Evolutionary conservation across 164 flowering plant genomes (phyloP).

Genomic region (Litsea cubeba): DNA sequence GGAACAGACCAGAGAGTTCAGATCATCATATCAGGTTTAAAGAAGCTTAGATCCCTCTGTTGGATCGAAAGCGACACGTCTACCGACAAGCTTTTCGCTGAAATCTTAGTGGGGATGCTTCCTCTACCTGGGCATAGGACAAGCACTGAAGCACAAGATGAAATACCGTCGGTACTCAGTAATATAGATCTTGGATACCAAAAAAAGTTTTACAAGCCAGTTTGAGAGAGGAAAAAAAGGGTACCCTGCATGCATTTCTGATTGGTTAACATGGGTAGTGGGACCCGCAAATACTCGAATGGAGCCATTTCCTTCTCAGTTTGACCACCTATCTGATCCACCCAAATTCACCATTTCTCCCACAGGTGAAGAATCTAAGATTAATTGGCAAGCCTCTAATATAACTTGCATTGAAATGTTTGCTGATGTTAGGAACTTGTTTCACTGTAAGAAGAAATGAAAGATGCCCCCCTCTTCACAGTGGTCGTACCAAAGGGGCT

Average conservation of each 20-base stretch:
- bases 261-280: not conserved
- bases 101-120: not conserved
- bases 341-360: not conserved
- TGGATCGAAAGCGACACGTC: not conserved
- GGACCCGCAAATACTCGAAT: not conserved
- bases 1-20: not conserved
- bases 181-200: not conserved
- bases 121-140: not conserved
- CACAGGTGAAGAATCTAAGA: not conserved
- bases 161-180: no score
- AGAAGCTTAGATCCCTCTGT: not conserved
- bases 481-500: not conserved
- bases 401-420: no score
- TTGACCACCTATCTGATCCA: no score
- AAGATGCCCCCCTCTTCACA: not conserved
- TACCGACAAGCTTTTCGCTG: not conserved
- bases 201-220: not conserved
- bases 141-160: not conserved
- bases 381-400: no score
- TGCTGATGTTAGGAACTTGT: not conserved
- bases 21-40: not conserved
- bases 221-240: not conserved
- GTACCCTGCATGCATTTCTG: not conserved
- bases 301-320: no score
- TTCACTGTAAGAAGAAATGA: not conserved